Percentiles rank a stretch among this genome's conserved stretches.
Evolutionary conservation across 257 asterid genomes (phyloP).

Genomic region (Fraxinus americana): DNA sequence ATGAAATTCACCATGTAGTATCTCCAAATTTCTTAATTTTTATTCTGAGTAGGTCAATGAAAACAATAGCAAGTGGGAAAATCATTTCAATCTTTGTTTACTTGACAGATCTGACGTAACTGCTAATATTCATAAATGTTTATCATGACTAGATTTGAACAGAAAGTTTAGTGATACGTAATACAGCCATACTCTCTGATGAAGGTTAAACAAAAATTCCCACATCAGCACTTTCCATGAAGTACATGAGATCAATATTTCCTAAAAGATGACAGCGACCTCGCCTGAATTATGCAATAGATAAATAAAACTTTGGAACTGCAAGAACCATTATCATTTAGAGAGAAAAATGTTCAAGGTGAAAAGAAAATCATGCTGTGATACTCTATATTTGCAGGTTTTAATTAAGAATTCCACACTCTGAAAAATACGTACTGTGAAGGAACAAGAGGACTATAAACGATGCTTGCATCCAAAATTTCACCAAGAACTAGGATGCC

Average conservation of each 20-base stretch:
- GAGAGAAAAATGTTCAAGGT: neutral
- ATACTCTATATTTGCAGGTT: neutral
- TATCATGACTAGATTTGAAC: constrained; percentile 6
- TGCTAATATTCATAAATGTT: neutral
- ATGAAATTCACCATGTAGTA: neutral
- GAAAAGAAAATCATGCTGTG: constrained; percentile 8
- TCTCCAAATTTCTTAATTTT: constrained; percentile 16
- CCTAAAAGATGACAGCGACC: neutral
- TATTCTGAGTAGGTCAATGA: constrained; percentile 11
- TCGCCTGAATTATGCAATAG: neutral
- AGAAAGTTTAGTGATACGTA: neutral
- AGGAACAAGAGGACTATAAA: constrained; percentile 92
- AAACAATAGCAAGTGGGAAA: constrained; percentile 22
- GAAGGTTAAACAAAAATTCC: neutral
- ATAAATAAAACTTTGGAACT: neutral
- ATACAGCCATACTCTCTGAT: neutral
- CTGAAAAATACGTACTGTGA: constrained; percentile 71
- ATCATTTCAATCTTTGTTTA: constrained; percentile 17
- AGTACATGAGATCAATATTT: neutral
- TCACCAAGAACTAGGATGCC: constrained; percentile 95
- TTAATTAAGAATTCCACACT: constrained; percentile 19
- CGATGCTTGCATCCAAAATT: constrained; percentile 84
- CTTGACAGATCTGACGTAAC: constrained; percentile 9
- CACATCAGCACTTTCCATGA: neutral
- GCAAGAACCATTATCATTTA: neutral